phyloP scores from a whole-genome alignment of 805 yeast species.

The Clavispora phyllophila region DNA sequence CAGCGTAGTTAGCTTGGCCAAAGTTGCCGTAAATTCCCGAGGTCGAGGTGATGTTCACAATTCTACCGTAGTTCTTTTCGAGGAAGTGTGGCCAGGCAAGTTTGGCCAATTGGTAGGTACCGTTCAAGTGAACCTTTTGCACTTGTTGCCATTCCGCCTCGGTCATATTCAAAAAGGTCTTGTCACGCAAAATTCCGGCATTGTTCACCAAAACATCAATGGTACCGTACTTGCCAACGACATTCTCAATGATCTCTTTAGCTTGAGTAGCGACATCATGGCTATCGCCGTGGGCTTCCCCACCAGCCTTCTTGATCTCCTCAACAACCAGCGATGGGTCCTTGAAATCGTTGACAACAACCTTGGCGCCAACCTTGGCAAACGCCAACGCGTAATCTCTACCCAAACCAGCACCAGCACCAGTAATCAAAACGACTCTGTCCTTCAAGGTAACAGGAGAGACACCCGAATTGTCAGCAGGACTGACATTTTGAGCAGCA shows the following conservation, averaged over 20 bases:
- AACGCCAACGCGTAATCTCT: constrained; percentile 79
- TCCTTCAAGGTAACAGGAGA: constrained; percentile 57
- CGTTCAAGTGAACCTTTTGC: constrained; percentile 73
- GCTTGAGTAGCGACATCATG: constrained; percentile 80
- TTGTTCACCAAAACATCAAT: constrained; percentile 85
- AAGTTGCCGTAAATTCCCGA: constrained; percentile 97
- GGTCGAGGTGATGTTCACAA: constrained; percentile 88
- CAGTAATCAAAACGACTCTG: constrained; percentile 88
- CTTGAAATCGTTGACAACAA: constrained; percentile 85
- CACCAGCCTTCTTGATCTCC: constrained; percentile 69
- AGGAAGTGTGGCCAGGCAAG: constrained; percentile 90
- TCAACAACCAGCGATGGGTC: constrained; percentile 71
- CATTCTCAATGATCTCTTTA: constrained; percentile 69
- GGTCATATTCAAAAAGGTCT: constrained; percentile 78
- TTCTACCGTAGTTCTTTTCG: constrained; percentile 73
- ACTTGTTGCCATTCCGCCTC: constrained; percentile 81
- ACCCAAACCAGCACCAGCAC: constrained; percentile 95
- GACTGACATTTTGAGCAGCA: constrained; percentile 45
- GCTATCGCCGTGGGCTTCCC: constrained; percentile 75
- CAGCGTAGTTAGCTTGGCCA: constrained; percentile 94
- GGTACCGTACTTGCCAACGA: constrained; percentile 70
- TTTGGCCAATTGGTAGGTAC: constrained; percentile 75
- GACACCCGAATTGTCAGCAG: constrained; percentile 42
- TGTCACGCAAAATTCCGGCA: constrained; percentile 92
- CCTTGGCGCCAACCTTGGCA: constrained; percentile 91